Evolutionary conservation across 805 yeast species (phyloP).

Genomic region (Ogataea angusta): DNA sequence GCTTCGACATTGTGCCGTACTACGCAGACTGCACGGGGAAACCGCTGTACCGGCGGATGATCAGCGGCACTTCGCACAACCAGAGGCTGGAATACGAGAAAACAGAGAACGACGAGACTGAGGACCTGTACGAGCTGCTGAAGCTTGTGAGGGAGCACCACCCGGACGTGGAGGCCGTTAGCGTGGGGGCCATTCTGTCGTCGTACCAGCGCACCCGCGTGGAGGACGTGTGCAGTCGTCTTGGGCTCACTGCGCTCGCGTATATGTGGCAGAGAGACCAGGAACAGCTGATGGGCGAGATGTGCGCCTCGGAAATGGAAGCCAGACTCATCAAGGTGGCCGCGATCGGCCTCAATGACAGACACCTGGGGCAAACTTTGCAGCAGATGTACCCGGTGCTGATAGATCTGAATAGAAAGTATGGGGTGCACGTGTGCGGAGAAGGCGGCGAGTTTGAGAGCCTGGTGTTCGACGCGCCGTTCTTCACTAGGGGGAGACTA

Average conservation of each 20-base stretch:
- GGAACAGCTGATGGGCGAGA: constrained; percentile 72
- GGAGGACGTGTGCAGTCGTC: constrained; percentile 79
- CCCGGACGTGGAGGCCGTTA: constrained; percentile 79
- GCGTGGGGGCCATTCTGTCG: constrained; percentile 94
- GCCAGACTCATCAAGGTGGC: constrained; percentile 92
- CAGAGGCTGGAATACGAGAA: constrained; percentile 63
- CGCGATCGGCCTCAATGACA: constrained; percentile 71
- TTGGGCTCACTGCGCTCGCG: constrained; percentile 66
- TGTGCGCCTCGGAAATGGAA: constrained; percentile 64
- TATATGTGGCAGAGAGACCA: constrained; percentile 92
- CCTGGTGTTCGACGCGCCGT: constrained; percentile 85
- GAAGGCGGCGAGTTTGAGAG: constrained; percentile 99
- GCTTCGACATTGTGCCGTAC: constrained; percentile 68
- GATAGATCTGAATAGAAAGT: constrained; percentile 52
- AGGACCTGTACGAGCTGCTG: constrained; percentile 65
- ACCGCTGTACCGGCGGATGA: constrained; percentile 72
- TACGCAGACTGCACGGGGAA: constrained; percentile 71
- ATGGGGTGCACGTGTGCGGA: constrained; percentile 92
- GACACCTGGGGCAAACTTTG: constrained; percentile 67
- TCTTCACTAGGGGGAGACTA: constrained; percentile 56
- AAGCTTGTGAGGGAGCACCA: constrained; percentile 44
- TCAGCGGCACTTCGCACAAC: constrained; percentile 60
- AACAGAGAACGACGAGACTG: constrained; percentile 83
- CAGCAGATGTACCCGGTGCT: constrained; percentile 59
- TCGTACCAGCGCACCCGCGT: constrained; percentile 95